Conservation (phyloP, 768 basidiomycete species). For the Leccinum pellstonianum region DNA sequence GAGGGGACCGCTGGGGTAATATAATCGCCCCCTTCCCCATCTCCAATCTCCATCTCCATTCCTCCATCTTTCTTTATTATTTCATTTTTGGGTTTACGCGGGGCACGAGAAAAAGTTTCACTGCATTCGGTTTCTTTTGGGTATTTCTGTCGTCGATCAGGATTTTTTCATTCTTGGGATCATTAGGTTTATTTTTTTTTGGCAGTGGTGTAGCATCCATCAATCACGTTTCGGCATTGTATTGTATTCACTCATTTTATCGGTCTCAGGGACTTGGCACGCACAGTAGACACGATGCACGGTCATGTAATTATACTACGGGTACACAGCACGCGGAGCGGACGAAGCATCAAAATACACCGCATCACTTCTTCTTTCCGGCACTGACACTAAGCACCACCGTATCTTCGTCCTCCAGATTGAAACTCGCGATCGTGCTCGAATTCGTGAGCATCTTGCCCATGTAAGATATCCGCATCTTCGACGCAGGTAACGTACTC, state of each 20-base stretch:
- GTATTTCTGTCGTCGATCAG: neutral
- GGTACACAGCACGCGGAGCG: conserved; percentile 10
- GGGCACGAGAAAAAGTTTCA: conserved; percentile 6
- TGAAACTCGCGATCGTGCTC: conserved; percentile 81
- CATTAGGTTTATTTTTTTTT: conserved; percentile 2
- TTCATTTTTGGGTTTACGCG: conserved; percentile 19
- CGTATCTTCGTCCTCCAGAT: conserved; percentile 88
- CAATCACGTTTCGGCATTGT: conserved; percentile 11
- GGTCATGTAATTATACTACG: conserved; percentile 14
- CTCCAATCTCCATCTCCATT: neutral
- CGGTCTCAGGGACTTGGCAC: conserved; percentile 3
- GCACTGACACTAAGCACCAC: conserved; percentile 77
- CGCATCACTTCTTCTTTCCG: conserved; percentile 62
- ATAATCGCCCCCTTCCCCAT: neutral
- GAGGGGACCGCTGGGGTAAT: conserved; percentile 14
- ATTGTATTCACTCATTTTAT: conserved; percentile 24
- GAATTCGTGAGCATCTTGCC: conserved; percentile 88
- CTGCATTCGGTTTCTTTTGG: conserved; percentile 5
- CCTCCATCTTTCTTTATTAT: neutral
- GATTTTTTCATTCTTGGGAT: conserved; percentile 7
- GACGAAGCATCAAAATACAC: neutral
- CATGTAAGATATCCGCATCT: conserved; percentile 74
- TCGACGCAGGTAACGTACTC: conserved; percentile 75
- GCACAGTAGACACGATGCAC: conserved; percentile 13
- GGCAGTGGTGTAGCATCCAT: conserved; percentile 4